These are phyloP conservation scores for Emydomyces testavorans DNA, from an alignment of 2,329 filamentous ascomycete genomes.

Conservation along the genomic window DNA sequence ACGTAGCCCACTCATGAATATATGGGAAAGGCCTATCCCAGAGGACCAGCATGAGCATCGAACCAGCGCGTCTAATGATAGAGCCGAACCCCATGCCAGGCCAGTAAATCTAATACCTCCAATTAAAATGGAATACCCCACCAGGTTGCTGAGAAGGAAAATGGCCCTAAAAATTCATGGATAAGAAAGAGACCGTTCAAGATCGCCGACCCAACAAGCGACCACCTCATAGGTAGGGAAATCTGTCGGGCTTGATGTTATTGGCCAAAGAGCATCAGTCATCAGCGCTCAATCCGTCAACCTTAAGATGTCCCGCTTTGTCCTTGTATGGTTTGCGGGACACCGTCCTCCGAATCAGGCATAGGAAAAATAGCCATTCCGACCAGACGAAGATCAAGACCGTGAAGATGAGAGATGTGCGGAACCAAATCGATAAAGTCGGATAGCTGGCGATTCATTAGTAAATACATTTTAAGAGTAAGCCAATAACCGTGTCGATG, in stretches of 20 bases:
- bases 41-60: conserved; percentile 3
- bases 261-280: not conserved
- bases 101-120: conserved; percentile 6
- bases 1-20: conserved; percentile 2
- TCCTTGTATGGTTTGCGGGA: not conserved
- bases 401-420: conserved; percentile 38
- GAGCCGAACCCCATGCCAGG: conserved; percentile 1
- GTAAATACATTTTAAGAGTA: conserved; percentile 14
- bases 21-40: not conserved
- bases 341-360: conserved; percentile 15
- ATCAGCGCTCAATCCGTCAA: not conserved
- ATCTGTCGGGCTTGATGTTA: not conserved
- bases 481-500: not conserved
- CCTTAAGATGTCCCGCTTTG: not conserved
- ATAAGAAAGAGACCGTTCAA: conserved; percentile 5
- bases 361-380: conserved; percentile 35
- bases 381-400: conserved; percentile 30
- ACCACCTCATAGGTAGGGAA: not conserved
- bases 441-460: conserved; percentile 29
- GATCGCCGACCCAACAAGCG: not conserved
- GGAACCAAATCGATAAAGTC: conserved; percentile 42
- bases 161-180: conserved; percentile 2
- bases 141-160: not conserved
- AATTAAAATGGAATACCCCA: not conserved
- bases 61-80: conserved; percentile 5